phyloP scores from a whole-genome alignment of 768 basidiomycete species.

The Suillus spraguei region DNA sequence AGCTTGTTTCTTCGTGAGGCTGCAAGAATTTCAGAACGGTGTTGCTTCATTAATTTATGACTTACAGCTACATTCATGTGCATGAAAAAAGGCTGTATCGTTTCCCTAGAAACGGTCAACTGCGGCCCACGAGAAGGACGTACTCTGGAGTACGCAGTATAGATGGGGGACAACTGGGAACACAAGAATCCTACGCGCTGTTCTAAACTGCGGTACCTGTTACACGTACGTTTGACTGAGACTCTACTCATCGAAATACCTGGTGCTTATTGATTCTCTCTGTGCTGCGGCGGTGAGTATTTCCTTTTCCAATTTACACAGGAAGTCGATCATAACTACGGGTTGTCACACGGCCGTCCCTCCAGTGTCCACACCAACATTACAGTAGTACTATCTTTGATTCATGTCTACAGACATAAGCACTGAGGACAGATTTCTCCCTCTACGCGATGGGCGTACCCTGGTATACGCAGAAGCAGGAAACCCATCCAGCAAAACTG shows the following conservation, averaged over 20 bases:
- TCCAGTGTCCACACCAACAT: neutral
- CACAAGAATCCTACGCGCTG: neutral
- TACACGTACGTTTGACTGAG: neutral
- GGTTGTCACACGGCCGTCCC: too few relatives aligned
- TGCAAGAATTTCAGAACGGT: neutral
- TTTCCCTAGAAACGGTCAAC: neutral
- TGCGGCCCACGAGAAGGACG: neutral
- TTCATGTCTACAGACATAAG: conserved; percentile 1
- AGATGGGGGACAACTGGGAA: neutral
- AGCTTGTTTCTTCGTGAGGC: neutral
- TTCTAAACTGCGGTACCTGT: neutral
- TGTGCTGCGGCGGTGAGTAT: neutral
- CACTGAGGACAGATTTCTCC: conserved; percentile 20
- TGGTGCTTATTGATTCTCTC: neutral
- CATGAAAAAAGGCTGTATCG: neutral
- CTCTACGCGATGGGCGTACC: conserved; percentile 41
- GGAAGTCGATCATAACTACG: neutral
- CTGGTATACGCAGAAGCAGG: conserved; percentile 59
- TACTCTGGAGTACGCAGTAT: neutral
- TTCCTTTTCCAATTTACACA: neutral
- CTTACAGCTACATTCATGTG: neutral
- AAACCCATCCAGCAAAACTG: conserved; percentile 46
- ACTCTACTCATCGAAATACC: neutral
- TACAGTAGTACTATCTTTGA: neutral
- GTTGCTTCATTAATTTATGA: too few relatives aligned